These are phyloP conservation scores for Colletotrichum euphorbiae DNA, from an alignment of 2,329 filamentous ascomycete genomes.

Conservation along the genomic window DNA sequence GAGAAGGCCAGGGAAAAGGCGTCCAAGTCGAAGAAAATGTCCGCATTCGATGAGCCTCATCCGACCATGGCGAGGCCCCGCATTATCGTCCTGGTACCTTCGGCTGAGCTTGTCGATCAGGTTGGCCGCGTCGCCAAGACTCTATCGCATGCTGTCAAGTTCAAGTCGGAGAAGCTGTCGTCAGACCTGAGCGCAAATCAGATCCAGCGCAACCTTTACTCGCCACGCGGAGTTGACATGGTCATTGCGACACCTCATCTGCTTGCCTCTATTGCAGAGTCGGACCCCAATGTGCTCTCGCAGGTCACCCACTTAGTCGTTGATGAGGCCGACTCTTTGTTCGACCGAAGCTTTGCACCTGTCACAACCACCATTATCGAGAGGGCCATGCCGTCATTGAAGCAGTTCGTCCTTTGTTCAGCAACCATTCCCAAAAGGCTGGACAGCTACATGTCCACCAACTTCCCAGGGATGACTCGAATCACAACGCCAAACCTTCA, in stretches of 20 bases:
- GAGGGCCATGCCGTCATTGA: constrained; percentile 81
- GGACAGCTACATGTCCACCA: constrained; percentile 83
- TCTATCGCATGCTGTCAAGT: constrained; percentile 87
- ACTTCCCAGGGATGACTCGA: constrained; percentile 85
- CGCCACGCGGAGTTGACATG: constrained; percentile 83
- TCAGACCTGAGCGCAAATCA: constrained; percentile 80
- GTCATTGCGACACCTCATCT: constrained; percentile 91
- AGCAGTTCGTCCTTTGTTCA: constrained; percentile 91
- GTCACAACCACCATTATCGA: constrained; percentile 87
- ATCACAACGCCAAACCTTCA: constrained; percentile 96
- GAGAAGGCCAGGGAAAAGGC: constrained; percentile 68
- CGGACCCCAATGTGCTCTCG: constrained; percentile 92
- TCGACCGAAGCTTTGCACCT: constrained; percentile 92
- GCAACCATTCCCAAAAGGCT: constrained; percentile 93
- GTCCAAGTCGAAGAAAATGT: constrained; percentile 68
- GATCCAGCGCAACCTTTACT: constrained; percentile 88
- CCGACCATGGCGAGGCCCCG: constrained; percentile 82
- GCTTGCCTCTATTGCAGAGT: constrained; percentile 86
- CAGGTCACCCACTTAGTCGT: constrained; percentile 89
- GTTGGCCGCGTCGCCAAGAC: constrained; percentile 84
- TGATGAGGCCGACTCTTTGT: constrained; percentile 95
- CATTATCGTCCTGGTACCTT: constrained; percentile 89
- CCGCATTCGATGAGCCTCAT: constrained; percentile 73
- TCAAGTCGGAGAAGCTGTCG: constrained; percentile 85
- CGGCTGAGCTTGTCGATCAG: constrained; percentile 90